These are phyloP conservation scores for Daphne laureola DNA, from an alignment of 441 rosid genomes.

Conservation along the genomic window DNA sequence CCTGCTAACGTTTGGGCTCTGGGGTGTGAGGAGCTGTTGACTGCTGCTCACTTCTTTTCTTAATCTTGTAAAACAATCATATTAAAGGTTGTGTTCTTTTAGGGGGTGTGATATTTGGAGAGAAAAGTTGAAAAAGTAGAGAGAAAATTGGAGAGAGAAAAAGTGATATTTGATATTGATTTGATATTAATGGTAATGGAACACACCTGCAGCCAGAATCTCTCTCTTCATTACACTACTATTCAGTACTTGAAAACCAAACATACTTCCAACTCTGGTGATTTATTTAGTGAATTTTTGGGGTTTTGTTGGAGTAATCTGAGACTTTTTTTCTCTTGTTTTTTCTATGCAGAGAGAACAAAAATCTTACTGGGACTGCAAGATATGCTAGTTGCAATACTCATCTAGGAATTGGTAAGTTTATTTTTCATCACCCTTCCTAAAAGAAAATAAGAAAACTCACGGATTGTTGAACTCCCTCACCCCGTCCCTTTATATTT, in stretches of 20 bases:
- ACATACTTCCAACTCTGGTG: not conserved
- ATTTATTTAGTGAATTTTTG: not conserved
- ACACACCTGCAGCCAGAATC: not conserved
- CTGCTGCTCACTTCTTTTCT: too few relatives aligned
- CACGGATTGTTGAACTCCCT: slow-evolving; percentile 1
- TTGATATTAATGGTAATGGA: not conserved
- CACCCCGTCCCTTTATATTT: slow-evolving; percentile 6
- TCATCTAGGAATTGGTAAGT: slow-evolving; percentile 65
- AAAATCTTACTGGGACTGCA: slow-evolving; percentile 69
- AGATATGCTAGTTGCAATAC: slow-evolving; percentile 74
- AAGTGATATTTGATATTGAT: not conserved
- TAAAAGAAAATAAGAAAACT: not conserved
- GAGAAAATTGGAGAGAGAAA: too few relatives aligned
- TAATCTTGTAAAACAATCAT: too few relatives aligned
- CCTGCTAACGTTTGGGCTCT: too few relatives aligned
- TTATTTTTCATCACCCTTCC: slow-evolving; percentile 1
- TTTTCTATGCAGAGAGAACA: slow-evolving; percentile 43
- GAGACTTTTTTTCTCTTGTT: not conserved
- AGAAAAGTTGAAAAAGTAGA: too few relatives aligned
- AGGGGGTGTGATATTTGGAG: too few relatives aligned
- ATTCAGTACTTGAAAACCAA: too few relatives aligned
- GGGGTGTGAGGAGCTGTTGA: too few relatives aligned
- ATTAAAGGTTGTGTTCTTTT: too few relatives aligned
- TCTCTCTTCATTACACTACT: too few relatives aligned
- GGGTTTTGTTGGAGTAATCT: not conserved